These are phyloP conservation scores for Camellia japonica DNA, from an alignment of 148 eudicot genomes.

Conservation along the genomic window DNA sequence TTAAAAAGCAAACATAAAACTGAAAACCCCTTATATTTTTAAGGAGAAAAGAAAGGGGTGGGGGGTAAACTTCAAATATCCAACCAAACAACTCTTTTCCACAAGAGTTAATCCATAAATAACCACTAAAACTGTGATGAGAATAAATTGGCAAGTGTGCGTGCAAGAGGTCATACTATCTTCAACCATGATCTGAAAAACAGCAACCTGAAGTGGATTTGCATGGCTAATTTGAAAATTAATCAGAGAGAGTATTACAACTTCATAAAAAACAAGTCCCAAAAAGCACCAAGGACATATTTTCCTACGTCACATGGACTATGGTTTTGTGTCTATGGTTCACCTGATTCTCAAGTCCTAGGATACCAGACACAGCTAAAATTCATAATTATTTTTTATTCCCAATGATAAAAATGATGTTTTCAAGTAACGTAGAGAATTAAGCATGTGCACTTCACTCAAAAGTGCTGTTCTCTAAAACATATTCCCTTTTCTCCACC, in stretches of 20 bases:
- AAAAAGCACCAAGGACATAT: not conserved
- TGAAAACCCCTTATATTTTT: constrained; percentile 1
- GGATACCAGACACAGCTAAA: not conserved
- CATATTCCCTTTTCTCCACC: not conserved
- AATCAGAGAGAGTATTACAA: not conserved
- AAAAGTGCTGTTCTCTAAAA: not conserved
- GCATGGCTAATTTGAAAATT: not conserved
- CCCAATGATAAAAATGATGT: not conserved
- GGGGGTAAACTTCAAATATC: not conserved
- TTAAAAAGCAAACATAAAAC: not conserved
- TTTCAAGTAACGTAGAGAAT: not conserved
- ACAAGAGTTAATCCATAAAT: not conserved
- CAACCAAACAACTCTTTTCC: not conserved
- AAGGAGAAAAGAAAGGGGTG: not conserved
- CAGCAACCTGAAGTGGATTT: not conserved
- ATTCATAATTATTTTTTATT: not conserved
- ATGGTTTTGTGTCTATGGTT: not conserved
- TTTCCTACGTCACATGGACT: not conserved
- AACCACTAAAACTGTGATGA: not conserved
- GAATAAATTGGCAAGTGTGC: not conserved
- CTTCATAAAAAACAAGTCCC: not conserved
- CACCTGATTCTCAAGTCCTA: not conserved
- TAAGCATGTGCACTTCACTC: not conserved
- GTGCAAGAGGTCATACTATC: not conserved
- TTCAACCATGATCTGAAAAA: not conserved